Evolutionary conservation across 768 basidiomycete species (phyloP), one percentile per base, ranked within the genome.

Genomic region (Lepiota subincarnata): DNA sequence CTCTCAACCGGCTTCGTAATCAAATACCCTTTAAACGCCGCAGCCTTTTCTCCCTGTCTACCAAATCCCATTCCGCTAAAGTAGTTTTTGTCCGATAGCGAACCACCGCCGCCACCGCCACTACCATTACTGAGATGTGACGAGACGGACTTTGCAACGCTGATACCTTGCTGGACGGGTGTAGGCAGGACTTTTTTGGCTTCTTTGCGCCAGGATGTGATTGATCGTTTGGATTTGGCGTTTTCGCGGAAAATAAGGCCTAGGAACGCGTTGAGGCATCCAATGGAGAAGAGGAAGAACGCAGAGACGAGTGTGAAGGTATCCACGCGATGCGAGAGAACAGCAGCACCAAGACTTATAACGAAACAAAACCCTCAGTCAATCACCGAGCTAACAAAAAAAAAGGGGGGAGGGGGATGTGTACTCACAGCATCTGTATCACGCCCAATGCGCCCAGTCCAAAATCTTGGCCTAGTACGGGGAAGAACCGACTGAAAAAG

Each of bases 401-500:
- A 4, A 19, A 34, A 18, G 24, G 7, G n/a, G n/a, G n/a, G n/a
- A n/a, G n/a, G n/a, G n/a, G n/a, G n/a, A 6, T 10, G 13, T 24
- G 22, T 24, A 76, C 84, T 57, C 52, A 88, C 84, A 93, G 75
- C 70, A 86, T 84, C 70, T 97, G 89, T 66, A 95, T 87, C 53
- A 92, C 75, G 18, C 94, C 94, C 26, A 96, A 77, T 8, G 92
- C 80, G 45, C 93, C 94, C 11, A 95, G 74, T 40, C 94, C 92
- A 62, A 96, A 95, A 41, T 79, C 75, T 26, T 82, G 76, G 1
- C 94, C 93, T 11, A 97, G 76, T 34, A 96, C 83, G 16, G 94
- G 94, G 70, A 97, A 88, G 73, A 80, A 94, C 35, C 80, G 81
- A 64, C 83, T 77, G 70, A 96, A 96, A 76, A 92, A 89, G 26